phyloP scores from a whole-genome alignment of 768 basidiomycete species.

The Dentipellis sp. region DNA sequence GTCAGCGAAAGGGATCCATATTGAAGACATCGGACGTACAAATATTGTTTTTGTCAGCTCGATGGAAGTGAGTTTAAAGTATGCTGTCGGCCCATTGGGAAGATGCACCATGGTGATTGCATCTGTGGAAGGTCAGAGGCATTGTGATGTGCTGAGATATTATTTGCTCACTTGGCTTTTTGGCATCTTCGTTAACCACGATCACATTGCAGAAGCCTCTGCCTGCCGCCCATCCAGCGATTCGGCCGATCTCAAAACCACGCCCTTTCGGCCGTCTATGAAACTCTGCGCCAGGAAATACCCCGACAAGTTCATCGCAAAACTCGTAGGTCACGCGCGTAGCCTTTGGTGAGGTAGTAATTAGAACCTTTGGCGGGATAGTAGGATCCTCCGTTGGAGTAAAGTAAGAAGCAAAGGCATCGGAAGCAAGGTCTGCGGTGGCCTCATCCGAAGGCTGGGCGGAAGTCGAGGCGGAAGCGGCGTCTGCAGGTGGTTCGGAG shows the following conservation, averaged over 20 bases:
- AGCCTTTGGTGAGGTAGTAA: slow-evolving; percentile 86
- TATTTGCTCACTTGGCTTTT: slow-evolving; percentile 75
- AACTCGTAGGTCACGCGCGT: slow-evolving; percentile 88
- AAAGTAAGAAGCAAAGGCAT: slow-evolving; percentile 76
- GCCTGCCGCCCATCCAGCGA: slow-evolving; percentile 88
- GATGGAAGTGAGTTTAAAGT: slow-evolving; percentile 89
- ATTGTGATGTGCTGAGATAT: slow-evolving; percentile 6
- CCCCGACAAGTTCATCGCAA: slow-evolving; percentile 80
- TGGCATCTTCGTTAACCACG: slow-evolving; percentile 94
- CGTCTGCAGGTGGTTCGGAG: slow-evolving; percentile 8
- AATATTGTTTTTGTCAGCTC: slow-evolving; percentile 81
- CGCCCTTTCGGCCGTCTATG: slow-evolving; percentile 80
- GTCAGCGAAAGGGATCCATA: background rate
- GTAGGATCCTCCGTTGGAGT: slow-evolving; percentile 54
- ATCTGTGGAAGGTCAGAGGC: slow-evolving; percentile 37
- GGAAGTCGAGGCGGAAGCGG: slow-evolving; percentile 13
- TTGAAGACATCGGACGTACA: slow-evolving; percentile 32
- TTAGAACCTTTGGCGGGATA: slow-evolving; percentile 76
- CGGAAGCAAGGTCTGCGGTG: slow-evolving; percentile 59
- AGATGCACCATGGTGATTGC: slow-evolving; percentile 88
- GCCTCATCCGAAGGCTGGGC: slow-evolving; percentile 45
- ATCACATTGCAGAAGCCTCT: slow-evolving; percentile 82
- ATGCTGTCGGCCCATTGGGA: slow-evolving; percentile 88
- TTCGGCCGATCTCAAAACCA: slow-evolving; percentile 83
- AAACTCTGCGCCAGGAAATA: slow-evolving; percentile 91